A percentile compares a stretch with the other conserved stretches of the same genome.
Conservation (phyloP, 148 eudicot genomes). For the Rhododendron griersonianum region DNA sequence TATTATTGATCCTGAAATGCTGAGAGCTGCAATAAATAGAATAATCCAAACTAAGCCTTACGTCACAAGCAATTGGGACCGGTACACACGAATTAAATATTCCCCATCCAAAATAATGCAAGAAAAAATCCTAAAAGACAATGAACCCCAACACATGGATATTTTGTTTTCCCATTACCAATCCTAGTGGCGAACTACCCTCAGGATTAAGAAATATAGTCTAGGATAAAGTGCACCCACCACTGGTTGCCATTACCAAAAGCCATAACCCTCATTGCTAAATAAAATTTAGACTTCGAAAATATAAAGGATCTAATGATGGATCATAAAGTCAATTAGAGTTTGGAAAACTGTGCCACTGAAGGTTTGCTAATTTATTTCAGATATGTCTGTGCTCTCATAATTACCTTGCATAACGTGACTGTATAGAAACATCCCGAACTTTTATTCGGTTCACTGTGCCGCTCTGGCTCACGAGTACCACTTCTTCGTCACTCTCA, state of each 20-base stretch:
- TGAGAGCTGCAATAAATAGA: not conserved
- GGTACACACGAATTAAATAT: not conserved
- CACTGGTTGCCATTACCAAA: too few species aligned
- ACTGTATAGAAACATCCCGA: constrained; percentile 86
- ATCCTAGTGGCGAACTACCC: not conserved
- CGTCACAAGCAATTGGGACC: not conserved
- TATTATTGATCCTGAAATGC: not conserved
- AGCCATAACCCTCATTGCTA: not conserved
- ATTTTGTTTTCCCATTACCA: not conserved
- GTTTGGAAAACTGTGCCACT: not conserved
- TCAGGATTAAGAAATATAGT: not conserved
- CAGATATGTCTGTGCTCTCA: not conserved
- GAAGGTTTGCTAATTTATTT: not conserved
- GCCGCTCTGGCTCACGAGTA: constrained; percentile 94
- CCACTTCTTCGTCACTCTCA: constrained; percentile 95
- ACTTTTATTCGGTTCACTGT: constrained; percentile 90
- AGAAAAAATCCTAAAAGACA: not conserved
- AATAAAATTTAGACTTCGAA: not conserved
- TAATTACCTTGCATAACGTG: constrained; percentile 78
- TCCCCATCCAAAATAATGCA: not conserved
- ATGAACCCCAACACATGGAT: not conserved
- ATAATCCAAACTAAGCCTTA: not conserved
- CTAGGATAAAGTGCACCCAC: not conserved
- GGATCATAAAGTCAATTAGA: not conserved
- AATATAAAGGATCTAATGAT: not conserved